Evolutionary conservation across 2,329 filamentous ascomycete species (phyloP).

Genomic region (Aspergillus sp.): DNA sequence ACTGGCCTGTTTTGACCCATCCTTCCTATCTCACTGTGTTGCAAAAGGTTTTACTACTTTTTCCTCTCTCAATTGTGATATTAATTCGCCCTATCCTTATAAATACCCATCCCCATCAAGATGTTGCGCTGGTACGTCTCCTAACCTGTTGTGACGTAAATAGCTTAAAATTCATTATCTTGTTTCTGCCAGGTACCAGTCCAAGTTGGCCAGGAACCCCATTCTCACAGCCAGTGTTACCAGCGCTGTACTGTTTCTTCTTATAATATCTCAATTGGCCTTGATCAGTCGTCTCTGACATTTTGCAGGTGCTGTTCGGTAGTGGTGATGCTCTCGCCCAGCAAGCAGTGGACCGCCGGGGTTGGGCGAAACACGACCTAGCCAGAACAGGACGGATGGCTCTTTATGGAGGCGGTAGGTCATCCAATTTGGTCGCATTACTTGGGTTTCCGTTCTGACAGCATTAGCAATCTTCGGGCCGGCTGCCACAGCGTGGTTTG

Average conservation of each 20-base stretch:
- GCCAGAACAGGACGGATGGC: conserved; percentile 42
- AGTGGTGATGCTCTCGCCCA: conserved; percentile 87
- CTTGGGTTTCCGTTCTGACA: conserved; percentile 3
- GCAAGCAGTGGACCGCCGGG: conserved; percentile 77
- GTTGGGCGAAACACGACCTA: conserved; percentile 64
- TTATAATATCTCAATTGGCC: conserved; percentile 1
- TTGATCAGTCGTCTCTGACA: background rate
- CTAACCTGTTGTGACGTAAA: too few relatives aligned
- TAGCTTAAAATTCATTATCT: background rate
- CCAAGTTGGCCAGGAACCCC: conserved; percentile 68
- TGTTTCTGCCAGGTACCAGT: conserved; percentile 62
- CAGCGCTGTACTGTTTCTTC: conserved; percentile 52
- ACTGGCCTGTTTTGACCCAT: conserved; percentile 7
- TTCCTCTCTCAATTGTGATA: too few relatives aligned
- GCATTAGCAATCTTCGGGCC: conserved; percentile 68
- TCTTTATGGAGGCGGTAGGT: conserved; percentile 42
- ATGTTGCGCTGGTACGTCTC: conserved; percentile 32
- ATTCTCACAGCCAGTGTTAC: conserved; percentile 86
- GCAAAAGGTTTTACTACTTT: too few relatives aligned
- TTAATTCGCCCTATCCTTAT: background rate
- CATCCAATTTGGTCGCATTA: background rate
- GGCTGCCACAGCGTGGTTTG: conserved; percentile 79
- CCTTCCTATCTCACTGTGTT: background rate
- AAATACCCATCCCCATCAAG: conserved; percentile 2
- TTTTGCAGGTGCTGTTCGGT: conserved; percentile 66